Percentiles rank a stretch among this genome's conserved stretches.
Evolutionary conservation across 1,139 yeast genomes (phyloP).

Genomic region (Magnusiomyces sp.): DNA sequence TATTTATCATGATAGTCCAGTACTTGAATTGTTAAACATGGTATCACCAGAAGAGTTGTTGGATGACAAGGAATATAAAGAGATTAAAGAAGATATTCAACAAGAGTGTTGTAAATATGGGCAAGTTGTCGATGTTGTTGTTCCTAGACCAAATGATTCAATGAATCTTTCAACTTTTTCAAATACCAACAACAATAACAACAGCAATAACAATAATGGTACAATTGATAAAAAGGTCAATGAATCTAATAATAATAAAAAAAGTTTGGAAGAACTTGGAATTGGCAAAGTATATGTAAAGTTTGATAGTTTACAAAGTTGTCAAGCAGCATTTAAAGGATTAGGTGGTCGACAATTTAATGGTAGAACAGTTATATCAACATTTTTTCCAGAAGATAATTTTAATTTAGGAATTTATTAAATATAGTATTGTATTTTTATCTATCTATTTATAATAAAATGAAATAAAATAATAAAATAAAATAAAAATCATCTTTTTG

Average conservation of each 20-base stretch:
- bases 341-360: slow-evolving; percentile 62
- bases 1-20: slow-evolving; percentile 36
- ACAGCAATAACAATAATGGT: not conserved
- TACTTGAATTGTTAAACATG: slow-evolving; percentile 57
- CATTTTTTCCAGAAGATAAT: slow-evolving; percentile 54
- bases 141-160: slow-evolving; percentile 60
- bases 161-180: slow-evolving; percentile 21
- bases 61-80: slow-evolving; percentile 43
- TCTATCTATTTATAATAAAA: no score
- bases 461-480: no score
- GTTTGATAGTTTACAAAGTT: slow-evolving; percentile 45
- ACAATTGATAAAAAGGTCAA: not conserved
- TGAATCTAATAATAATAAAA: no score
- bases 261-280: slow-evolving; percentile 40
- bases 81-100: slow-evolving; percentile 45
- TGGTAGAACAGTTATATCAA: slow-evolving; percentile 62
- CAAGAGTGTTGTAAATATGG: slow-evolving; percentile 49
- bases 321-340: slow-evolving; percentile 51
- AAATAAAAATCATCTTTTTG: not conserved
- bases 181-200: slow-evolving; percentile 1
- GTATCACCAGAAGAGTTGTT: slow-evolving; percentile 57
- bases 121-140: slow-evolving; percentile 43
- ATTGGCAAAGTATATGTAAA: slow-evolving; percentile 68
- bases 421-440: slow-evolving; percentile 7
- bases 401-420: slow-evolving; percentile 29